Conservation (phyloP, 352 stramenopile genomes). For the Phytophthora nicotianae region DNA sequence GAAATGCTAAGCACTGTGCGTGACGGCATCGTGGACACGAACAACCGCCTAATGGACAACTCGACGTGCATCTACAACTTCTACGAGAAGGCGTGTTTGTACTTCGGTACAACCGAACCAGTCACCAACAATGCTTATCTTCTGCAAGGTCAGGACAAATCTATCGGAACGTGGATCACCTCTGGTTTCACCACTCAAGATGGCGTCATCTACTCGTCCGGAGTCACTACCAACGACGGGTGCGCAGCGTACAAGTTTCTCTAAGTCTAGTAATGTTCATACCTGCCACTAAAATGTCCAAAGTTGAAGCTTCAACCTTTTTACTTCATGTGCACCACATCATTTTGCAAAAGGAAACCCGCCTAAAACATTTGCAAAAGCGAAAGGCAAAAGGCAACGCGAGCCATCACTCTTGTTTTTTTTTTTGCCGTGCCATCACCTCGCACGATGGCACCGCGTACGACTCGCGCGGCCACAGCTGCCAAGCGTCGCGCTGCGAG, state of each 20-base stretch:
- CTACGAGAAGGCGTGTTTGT: slow-evolving; percentile 56
- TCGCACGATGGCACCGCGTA: slow-evolving; percentile 25
- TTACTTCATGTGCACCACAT: slow-evolving; percentile 2
- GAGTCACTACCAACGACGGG: slow-evolving; percentile 34
- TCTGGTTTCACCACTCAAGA: slow-evolving; percentile 56
- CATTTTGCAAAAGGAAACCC: slow-evolving; percentile 4
- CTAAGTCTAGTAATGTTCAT: neutral
- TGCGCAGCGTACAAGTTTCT: slow-evolving; percentile 43
- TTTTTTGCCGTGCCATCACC: neutral
- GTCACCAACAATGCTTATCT: slow-evolving; percentile 52
- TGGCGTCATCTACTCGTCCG: slow-evolving; percentile 44
- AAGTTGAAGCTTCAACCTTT: neutral
- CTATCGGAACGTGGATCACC: slow-evolving; percentile 57
- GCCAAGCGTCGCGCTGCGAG: neutral
- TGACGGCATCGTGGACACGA: slow-evolving; percentile 55
- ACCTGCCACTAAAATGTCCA: neutral
- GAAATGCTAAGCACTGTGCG: slow-evolving; percentile 55
- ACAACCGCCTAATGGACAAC: slow-evolving; percentile 53
- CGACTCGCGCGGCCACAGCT: slow-evolving; percentile 9
- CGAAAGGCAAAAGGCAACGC: slow-evolving; percentile 7
- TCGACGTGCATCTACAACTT: slow-evolving; percentile 55
- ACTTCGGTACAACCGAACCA: slow-evolving; percentile 40
- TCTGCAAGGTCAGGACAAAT: slow-evolving; percentile 61
- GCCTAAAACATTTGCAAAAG: slow-evolving; percentile 7
- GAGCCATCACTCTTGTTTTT: slow-evolving; percentile 10